A percentile compares a stretch with the other conserved stretches of the same genome.
Evolutionary conservation across 2,329 filamentous ascomycete species (phyloP).

Genomic region (Sporothrix pseudoabietina): DNA sequence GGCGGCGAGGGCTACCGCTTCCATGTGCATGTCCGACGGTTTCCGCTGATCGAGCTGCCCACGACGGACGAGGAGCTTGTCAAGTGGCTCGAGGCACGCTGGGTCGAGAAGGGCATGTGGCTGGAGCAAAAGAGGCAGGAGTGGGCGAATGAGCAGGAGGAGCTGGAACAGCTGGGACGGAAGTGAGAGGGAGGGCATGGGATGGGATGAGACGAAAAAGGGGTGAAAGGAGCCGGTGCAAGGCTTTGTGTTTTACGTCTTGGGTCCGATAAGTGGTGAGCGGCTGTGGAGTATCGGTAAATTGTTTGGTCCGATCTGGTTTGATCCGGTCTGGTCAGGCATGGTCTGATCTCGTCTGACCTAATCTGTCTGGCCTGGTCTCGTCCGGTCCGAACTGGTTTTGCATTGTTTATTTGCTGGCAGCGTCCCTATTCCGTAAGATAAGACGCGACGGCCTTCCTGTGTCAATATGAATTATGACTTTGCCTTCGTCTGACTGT

Average conservation of each 20-base stretch:
- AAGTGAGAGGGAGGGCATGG: background rate
- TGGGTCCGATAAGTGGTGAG: background rate
- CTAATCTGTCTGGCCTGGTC: too few relatives aligned
- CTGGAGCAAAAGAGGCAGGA: conserved; percentile 49
- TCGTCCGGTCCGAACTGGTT: background rate
- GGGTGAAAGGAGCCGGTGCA: background rate
- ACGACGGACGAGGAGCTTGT: conserved; percentile 52
- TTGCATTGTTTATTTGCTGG: background rate
- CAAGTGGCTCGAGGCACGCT: conserved; percentile 56
- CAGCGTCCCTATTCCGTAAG: background rate
- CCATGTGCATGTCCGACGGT: conserved; percentile 54
- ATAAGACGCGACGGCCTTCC: background rate
- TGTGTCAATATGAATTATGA: background rate
- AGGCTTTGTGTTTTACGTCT: background rate
- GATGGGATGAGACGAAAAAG: background rate
- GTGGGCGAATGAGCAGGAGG: conserved; percentile 40
- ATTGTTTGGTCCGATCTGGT: too few relatives aligned
- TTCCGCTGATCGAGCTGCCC: conserved; percentile 52
- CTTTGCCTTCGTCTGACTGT: background rate
- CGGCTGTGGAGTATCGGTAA: background rate
- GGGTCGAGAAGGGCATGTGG: conserved; percentile 57
- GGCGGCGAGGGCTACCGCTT: conserved; percentile 48
- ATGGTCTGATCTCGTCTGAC: too few relatives aligned
- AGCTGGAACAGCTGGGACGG: background rate
- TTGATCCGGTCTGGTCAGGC: too few relatives aligned